Conservation (phyloP, 176 grass and related monocot genomes). For the Zea luxurians region DNA sequence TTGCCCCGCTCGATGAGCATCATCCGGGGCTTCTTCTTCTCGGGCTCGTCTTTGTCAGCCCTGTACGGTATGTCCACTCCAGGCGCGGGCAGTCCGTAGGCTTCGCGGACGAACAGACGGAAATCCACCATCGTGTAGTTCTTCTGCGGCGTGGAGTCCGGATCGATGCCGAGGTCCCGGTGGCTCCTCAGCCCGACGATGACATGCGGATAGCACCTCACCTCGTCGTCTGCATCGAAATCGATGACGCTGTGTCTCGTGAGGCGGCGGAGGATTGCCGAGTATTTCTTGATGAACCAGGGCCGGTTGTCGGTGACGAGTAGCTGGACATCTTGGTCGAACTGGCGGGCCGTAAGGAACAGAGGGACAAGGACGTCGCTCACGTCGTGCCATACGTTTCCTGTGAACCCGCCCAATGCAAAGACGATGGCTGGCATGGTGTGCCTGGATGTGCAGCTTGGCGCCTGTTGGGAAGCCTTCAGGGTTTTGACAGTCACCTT, state of each 20-base stretch:
- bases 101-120: slow-evolving; percentile 56
- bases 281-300: slow-evolving; percentile 70
- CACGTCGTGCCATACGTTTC: slow-evolving; percentile 70
- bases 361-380: slow-evolving; percentile 69
- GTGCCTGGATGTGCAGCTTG: slow-evolving; percentile 52
- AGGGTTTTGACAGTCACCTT: slow-evolving; percentile 46
- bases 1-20: slow-evolving; percentile 62
- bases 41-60: slow-evolving; percentile 38
- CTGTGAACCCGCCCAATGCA: slow-evolving; percentile 61
- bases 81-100: slow-evolving; percentile 40
- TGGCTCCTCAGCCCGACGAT: slow-evolving; percentile 69
- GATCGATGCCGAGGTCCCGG: slow-evolving; percentile 58
- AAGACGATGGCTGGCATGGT: slow-evolving; percentile 59
- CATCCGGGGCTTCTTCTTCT: slow-evolving; percentile 68
- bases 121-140: slow-evolving; percentile 74
- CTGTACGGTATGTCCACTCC: slow-evolving; percentile 44
- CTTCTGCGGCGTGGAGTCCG: slow-evolving; percentile 37
- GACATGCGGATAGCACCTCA: slow-evolving; percentile 69
- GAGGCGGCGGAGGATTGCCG: slow-evolving; percentile 40
- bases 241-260: slow-evolving; percentile 50
- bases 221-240: slow-evolving; percentile 34
- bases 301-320: slow-evolving; percentile 54
- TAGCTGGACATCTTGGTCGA: slow-evolving; percentile 54
- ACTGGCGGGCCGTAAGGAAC: slow-evolving; percentile 61
- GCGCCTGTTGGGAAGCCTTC: slow-evolving; percentile 36